Conservation (phyloP, 805 yeast species). For the Starmerella roubikii region DNA sequence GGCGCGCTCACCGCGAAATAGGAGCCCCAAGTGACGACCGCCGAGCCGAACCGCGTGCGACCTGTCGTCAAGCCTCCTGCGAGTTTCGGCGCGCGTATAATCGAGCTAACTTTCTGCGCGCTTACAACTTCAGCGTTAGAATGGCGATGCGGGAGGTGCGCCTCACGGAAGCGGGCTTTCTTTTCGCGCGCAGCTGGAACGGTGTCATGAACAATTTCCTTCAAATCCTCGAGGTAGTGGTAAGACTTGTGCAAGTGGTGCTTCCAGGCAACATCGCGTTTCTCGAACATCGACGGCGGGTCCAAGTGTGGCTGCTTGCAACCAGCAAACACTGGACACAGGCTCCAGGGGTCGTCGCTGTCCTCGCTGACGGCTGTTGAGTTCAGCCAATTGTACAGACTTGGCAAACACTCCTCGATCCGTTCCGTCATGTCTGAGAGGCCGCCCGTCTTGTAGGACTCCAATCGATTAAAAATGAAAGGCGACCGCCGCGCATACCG, state of each 20-base stretch:
- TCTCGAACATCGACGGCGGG: neutral
- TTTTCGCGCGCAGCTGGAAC: neutral
- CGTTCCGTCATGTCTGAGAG: conserved; percentile 34
- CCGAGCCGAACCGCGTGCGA: conserved; percentile 13
- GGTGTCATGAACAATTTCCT: neutral
- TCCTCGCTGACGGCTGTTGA: neutral
- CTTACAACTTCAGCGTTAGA: neutral
- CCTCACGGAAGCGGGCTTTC: neutral
- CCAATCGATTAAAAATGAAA: conserved; percentile 31
- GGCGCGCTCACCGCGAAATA: conserved; percentile 18
- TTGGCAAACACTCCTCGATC: conserved; percentile 29
- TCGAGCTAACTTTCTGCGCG: neutral
- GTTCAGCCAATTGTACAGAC: conserved; percentile 33
- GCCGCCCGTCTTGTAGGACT: conserved; percentile 42
- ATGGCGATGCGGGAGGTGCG: no score
- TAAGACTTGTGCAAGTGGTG: neutral
- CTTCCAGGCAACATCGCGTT: neutral
- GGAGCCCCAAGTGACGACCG: conserved; percentile 8
- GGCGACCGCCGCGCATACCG: conserved; percentile 34
- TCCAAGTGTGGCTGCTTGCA: conserved; percentile 23
- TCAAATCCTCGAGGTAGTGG: neutral
- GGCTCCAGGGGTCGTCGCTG: neutral
- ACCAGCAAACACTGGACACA: neutral
- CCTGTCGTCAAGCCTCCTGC: neutral
- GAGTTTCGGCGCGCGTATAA: neutral